Evolutionary conservation across 179 eudicot genomes (phyloP), one percentile per base, ranked within the genome.

Genomic region (Actinidia arguta): DNA sequence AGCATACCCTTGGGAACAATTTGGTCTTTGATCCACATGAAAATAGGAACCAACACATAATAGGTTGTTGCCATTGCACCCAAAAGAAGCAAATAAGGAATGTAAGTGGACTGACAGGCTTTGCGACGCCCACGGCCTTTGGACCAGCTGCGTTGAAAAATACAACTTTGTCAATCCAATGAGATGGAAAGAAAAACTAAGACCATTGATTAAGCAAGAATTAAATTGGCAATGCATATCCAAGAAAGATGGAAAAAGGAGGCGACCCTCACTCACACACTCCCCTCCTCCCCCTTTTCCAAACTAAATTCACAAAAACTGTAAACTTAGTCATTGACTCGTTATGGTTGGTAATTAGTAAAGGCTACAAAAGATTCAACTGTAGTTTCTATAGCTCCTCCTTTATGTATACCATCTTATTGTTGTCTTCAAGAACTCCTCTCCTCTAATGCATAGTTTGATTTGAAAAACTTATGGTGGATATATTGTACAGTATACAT

Each of bases 1-100:
- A 31, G 36, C 36, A n/a, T 69, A 63, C 82, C 90, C 83, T 87
- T 85, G 8, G 92, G 91, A 81, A 92, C 80, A 73, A 88, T 85
- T 85, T 80, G 83, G 87, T 91, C 91, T 76, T 92, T 92, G 85
- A 92, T 82, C 95, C 93, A 91, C 95, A 91, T 92, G 87, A 91
- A 92, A 73, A 91, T 86, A 13, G 92, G 91, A 67, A 91, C 83
- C 44, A 92, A 83, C 36, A 91, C 87, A 42, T 61, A 92, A 83
- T 88, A 92, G 14, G 85, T 46, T 4, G 86, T 90, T 5, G 95
- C 93, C 64, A 91, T 46, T 13, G 84, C 84, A 93, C 93, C 0
- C 91, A 84, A 83, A 92, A n/a, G 83, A 92, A 87, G 36, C 92
- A 92, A 61, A 79, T 64, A 48, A 88, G 58, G 82, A 92, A 92